A percentile compares a stretch with the other conserved stretches of the same genome.
These are phyloP conservation scores for Apophysomyces sp. DNA, from an alignment of 371 early-diverging fungal species.

Conservation along the genomic window DNA sequence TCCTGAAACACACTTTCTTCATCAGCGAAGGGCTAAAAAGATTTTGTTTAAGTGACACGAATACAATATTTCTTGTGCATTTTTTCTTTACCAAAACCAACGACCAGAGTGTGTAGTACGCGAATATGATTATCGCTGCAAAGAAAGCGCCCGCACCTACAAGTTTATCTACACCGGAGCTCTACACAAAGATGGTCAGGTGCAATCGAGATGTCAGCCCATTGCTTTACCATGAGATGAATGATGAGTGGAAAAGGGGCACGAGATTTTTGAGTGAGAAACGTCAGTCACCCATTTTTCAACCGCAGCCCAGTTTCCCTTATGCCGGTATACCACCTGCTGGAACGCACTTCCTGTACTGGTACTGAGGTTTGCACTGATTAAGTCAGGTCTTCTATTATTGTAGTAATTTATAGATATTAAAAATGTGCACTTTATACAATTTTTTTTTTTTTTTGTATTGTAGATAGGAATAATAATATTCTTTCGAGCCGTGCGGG, in stretches of 20 bases:
- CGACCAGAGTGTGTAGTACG: constrained; percentile 88
- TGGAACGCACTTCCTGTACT: too few species aligned
- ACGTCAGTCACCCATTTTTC: too few species aligned
- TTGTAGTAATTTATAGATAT: too few species aligned
- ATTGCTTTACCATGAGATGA: background rate
- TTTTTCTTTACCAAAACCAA: constrained; percentile 65
- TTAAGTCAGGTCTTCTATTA: too few species aligned
- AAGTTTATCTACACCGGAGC: constrained; percentile 64
- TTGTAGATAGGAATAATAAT: too few species aligned
- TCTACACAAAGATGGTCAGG: constrained; percentile 7
- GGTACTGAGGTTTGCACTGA: too few species aligned
- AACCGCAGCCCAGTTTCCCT: too few species aligned
- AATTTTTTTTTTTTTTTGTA: too few species aligned
- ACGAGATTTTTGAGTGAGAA: too few species aligned
- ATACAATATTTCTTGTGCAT: background rate
- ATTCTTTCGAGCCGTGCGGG: too few species aligned
- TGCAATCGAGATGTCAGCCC: background rate
- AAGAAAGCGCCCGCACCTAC: constrained; percentile 75
- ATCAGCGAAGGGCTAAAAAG: constrained; percentile 81
- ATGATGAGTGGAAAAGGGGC: background rate
- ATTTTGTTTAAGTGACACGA: background rate
- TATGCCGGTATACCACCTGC: too few species aligned
- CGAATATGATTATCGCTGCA: constrained; percentile 70
- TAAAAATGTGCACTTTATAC: too few species aligned
- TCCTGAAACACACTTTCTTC: constrained; percentile 64